These are phyloP conservation scores for Sergeia podlipaevii DNA, from an alignment of 208 protist genomes.

Conservation along the genomic window DNA sequence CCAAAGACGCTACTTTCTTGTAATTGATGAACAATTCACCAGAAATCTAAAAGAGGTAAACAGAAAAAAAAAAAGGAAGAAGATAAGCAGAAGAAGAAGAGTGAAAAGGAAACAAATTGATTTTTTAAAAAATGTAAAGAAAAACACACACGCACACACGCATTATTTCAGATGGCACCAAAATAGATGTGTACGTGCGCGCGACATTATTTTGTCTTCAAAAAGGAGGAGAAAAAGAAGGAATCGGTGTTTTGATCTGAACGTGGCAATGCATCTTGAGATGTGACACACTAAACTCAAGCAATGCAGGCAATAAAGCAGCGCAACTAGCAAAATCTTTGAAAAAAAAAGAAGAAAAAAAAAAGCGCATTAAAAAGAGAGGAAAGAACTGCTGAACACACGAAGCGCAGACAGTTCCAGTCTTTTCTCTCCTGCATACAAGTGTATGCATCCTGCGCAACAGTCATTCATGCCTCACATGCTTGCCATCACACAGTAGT, in stretches of 20 bases:
- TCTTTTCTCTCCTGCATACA: no score
- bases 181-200: constrained; percentile 4
- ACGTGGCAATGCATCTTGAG: no score
- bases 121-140: constrained; percentile 5
- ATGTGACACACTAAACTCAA: no score
- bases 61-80: constrained; percentile 7
- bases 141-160: constrained; percentile 7
- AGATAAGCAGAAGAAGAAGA: background rate
- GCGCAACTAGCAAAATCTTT: constrained; percentile 5
- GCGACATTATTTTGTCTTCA: no score
- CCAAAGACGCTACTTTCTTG: background rate
- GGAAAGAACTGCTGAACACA: no score
- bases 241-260: no score
- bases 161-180: no score
- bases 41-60: background rate
- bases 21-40: constrained; percentile 3
- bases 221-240: no score
- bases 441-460: no score
- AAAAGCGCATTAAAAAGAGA: constrained; percentile 13
- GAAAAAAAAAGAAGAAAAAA: constrained; percentile 19
- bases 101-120: constrained; percentile 10
- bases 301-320: background rate
- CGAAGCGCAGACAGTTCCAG: no score
- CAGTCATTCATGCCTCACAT: no score
- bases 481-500: no score